A percentile compares a stretch with the other conserved stretches of the same genome.
These are phyloP conservation scores for Lunularia cruciata DNA, from an alignment of 225 moss, liverwort and hornwort genomes.

Conservation along the genomic window DNA sequence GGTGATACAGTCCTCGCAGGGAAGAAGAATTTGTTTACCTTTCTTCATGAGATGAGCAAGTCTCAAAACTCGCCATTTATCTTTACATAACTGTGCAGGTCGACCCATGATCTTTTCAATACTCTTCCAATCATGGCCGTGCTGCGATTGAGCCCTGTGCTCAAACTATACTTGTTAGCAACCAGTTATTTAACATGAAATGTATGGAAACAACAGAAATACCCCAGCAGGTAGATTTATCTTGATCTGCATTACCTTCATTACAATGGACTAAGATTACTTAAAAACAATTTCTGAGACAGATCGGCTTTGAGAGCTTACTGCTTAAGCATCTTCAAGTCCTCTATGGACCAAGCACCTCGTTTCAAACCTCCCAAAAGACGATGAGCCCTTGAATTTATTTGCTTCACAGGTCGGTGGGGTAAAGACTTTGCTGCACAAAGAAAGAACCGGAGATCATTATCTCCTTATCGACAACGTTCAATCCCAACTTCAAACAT, in stretches of 20 bases:
- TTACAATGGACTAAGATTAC: neutral
- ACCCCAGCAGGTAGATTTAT: no score
- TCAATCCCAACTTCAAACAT: no score
- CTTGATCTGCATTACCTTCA: no score
- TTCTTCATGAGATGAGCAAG: neutral
- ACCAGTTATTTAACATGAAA: neutral
- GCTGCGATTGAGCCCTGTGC: slow-evolving; percentile 13
- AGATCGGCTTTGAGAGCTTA: slow-evolving; percentile 2
- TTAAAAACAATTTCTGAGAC: neutral
- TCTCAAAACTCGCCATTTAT: slow-evolving; percentile 34
- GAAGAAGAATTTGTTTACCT: neutral
- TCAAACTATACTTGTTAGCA: neutral
- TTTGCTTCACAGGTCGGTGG: slow-evolving; percentile 34
- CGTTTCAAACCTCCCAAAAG: slow-evolving; percentile 24
- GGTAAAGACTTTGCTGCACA: slow-evolving; percentile 41
- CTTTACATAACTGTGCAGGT: slow-evolving; percentile 30
- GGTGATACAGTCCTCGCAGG: neutral
- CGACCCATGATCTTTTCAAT: slow-evolving; percentile 19
- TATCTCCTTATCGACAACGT: no score
- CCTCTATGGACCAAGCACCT: slow-evolving; percentile 40
- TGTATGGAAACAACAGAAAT: neutral
- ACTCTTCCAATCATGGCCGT: slow-evolving; percentile 31
- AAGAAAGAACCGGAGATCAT: neutral
- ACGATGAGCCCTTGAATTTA: slow-evolving; percentile 30
- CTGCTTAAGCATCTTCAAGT: slow-evolving; percentile 22